Percentiles rank a stretch among this genome's conserved stretches.
Evolutionary conservation across 139 green algal genomes (phyloP).

Genomic region (Asterochloris sp.): DNA sequence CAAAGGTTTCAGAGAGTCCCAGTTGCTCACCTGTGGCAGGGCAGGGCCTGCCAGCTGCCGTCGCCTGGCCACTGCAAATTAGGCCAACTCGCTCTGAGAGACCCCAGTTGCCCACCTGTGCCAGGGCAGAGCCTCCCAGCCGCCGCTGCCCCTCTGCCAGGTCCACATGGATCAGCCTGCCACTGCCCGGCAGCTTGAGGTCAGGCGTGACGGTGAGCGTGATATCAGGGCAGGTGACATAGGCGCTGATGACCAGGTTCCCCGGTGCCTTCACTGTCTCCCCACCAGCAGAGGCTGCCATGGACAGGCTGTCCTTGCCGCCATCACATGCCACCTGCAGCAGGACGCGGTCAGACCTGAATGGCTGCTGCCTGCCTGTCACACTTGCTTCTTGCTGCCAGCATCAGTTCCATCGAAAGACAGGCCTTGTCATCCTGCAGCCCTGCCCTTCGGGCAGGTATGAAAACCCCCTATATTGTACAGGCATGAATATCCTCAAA

Average conservation of each 20-base stretch:
- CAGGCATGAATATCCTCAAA: too few relatives aligned
- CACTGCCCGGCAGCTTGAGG: conserved; percentile 69
- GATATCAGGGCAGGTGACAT: conserved; percentile 95
- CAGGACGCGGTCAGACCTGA: conserved; percentile 49
- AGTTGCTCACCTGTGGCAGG: too few relatives aligned
- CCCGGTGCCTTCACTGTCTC: conserved; percentile 88
- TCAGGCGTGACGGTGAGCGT: conserved; percentile 79
- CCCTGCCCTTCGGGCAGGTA: too few relatives aligned
- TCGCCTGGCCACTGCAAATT: too few relatives aligned
- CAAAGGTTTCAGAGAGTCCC: too few relatives aligned
- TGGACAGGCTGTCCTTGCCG: conserved; percentile 97
- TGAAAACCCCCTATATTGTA: too few relatives aligned
- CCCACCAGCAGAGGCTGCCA: conserved; percentile 80
- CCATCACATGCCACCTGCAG: conserved; percentile 92
- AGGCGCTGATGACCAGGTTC: conserved; percentile 93
- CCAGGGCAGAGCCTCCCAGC: conserved; percentile 89
- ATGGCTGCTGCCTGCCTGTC: not conserved
- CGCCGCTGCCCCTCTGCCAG: conserved; percentile 61
- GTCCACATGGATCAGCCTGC: conserved; percentile 89
- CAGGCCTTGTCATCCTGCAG: too few relatives aligned
- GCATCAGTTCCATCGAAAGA: too few relatives aligned
- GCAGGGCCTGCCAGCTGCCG: too few relatives aligned
- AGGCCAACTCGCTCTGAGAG: too few relatives aligned
- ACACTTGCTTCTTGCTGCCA: not conserved
- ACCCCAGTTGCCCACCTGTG: conserved; percentile 69